A percentile compares a stretch with the other conserved stretches of the same genome.
phyloP scores from a whole-genome alignment of 1,139 yeast species.

The Debaryomyces nepalensis region DNA sequence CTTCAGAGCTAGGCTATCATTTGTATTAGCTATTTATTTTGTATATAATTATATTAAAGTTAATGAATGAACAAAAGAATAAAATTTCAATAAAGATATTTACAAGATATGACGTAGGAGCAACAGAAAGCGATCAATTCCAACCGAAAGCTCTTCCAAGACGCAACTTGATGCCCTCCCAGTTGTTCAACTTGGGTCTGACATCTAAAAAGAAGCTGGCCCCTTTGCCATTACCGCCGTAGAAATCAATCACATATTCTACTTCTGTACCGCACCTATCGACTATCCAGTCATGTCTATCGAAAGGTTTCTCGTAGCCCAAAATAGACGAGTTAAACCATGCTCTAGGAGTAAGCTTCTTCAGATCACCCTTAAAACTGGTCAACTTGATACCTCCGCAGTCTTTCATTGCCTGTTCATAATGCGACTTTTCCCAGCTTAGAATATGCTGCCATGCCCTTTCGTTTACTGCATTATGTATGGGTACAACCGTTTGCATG shows the following conservation, averaged over 20 bases:
- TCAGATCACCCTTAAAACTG: constrained; percentile 87
- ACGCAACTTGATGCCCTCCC: constrained; percentile 81
- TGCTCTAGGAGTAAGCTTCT: constrained; percentile 87
- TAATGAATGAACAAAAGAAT: constrained; percentile 9
- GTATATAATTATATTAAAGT: constrained; percentile 10
- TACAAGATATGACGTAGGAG: constrained; percentile 4
- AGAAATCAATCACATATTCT: constrained; percentile 93
- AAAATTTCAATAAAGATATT: constrained; percentile 4
- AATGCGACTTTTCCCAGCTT: constrained; percentile 75
- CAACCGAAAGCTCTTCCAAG: constrained; percentile 59
- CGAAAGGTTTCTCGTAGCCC: constrained; percentile 83
- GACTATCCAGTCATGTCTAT: constrained; percentile 95
- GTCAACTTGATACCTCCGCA: constrained; percentile 90
- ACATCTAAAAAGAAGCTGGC: constrained; percentile 85
- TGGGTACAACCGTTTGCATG: constrained; percentile 90
- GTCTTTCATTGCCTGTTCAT: constrained; percentile 48
- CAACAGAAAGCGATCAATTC: not conserved
- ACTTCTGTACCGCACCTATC: constrained; percentile 82
- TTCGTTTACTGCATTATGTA: constrained; percentile 93
- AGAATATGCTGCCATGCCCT: constrained; percentile 86
- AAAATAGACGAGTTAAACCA: constrained; percentile 64
- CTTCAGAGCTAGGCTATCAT: not conserved
- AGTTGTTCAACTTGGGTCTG: constrained; percentile 81
- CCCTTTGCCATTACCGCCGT: constrained; percentile 62
- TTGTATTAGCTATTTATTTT: constrained; percentile 9